phyloP scores from a whole-genome alignment of 176 grass and related monocot genomes.

The Aegilops speltoides region DNA sequence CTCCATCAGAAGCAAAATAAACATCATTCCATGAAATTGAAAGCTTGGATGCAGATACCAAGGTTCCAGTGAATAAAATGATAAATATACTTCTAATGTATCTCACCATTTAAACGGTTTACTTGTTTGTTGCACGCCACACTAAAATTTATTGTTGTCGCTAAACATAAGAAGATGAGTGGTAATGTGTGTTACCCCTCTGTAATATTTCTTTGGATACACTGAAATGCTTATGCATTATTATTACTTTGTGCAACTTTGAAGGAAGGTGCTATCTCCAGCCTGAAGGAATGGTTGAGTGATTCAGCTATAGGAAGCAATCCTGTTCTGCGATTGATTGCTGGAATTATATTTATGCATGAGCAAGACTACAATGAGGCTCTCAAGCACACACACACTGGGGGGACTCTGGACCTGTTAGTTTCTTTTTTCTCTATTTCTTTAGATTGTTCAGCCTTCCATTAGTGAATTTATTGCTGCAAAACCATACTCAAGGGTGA shows the following conservation, averaged over 20 bases:
- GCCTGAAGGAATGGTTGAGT: conserved; percentile 64
- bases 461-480: conserved; percentile 3
- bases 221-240: conserved; percentile 20
- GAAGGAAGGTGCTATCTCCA: conserved; percentile 64
- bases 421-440: not conserved
- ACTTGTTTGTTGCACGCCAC: not conserved
- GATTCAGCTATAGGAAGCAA: conserved; percentile 76
- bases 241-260: conserved; percentile 33
- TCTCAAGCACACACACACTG: conserved; percentile 73
- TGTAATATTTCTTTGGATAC: not conserved
- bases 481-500: not conserved
- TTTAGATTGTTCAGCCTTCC: conserved; percentile 17
- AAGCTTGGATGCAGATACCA: not conserved
- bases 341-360: conserved; percentile 73
- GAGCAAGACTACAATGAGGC: conserved; percentile 72
- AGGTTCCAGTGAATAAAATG: not conserved
- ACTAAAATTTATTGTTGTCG: not conserved
- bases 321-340: conserved; percentile 53
- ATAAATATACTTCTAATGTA: not conserved
- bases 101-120: not conserved
- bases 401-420: conserved; percentile 69
- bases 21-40: not conserved
- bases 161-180: not conserved
- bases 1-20: not conserved
- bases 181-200: not conserved